phyloP scores from a whole-genome alignment of 176 grass and related monocot species.

The Poa annua region DNA sequence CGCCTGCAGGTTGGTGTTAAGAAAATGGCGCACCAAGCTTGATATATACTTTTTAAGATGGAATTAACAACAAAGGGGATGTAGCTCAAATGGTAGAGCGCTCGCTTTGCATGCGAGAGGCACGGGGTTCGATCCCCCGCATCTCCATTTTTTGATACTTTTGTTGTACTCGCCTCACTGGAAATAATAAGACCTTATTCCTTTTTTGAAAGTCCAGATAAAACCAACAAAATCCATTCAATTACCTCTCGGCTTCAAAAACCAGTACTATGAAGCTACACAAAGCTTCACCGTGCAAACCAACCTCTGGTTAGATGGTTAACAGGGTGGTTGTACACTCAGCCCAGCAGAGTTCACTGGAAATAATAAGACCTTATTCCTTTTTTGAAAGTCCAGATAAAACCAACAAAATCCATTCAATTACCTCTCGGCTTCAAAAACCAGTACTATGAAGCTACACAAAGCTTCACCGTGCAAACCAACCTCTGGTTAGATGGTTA shows the following conservation, averaged over 20 bases:
- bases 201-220: neutral
- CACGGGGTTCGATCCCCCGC: constrained; percentile 93
- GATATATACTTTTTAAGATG: too few relatives aligned
- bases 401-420: neutral
- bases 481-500: too few relatives aligned
- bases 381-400: neutral
- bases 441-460: neutral
- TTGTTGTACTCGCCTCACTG: too few relatives aligned
- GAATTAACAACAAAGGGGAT: constrained; percentile 34
- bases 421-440: neutral
- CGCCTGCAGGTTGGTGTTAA: too few relatives aligned
- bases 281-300: neutral
- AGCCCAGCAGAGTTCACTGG: too few relatives aligned
- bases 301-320: too few relatives aligned
- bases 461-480: neutral
- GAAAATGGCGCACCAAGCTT: too few relatives aligned
- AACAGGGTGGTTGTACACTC: too few relatives aligned
- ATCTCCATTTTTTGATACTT: neutral
- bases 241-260: neutral
- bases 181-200: neutral
- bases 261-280: neutral
- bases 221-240: neutral
- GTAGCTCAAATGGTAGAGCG: constrained; percentile 99
- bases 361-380: neutral
- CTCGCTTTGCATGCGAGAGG: constrained; percentile 99